Percentiles rank a stretch among this genome's conserved stretches.
phyloP scores from a whole-genome alignment of 257 asterid species.

The Fraxinus anomala region DNA sequence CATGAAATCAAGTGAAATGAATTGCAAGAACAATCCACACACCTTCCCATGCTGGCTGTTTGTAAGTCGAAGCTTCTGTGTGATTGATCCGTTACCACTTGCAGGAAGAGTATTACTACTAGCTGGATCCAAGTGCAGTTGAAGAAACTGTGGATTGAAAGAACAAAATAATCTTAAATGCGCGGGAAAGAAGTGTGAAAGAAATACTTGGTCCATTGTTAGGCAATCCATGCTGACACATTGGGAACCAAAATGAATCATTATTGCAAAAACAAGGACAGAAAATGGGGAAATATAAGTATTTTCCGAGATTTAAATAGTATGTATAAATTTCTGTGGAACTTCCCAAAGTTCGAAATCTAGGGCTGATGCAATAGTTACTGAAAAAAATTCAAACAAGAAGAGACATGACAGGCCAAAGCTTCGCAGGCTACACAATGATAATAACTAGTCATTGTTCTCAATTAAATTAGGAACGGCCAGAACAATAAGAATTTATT shows the following conservation, averaged over 20 bases:
- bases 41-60: slow-evolving; percentile 98
- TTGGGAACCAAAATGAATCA: background rate
- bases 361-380: background rate
- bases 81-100: slow-evolving; percentile 63
- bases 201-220: slow-evolving; percentile 9
- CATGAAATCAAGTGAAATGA: background rate
- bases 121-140: slow-evolving; percentile 94
- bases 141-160: slow-evolving; percentile 76
- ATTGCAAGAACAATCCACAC: slow-evolving; percentile 18
- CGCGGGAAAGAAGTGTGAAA: background rate
- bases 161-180: slow-evolving; percentile 14
- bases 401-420: background rate
- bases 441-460: background rate
- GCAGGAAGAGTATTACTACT: slow-evolving; percentile 79
- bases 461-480: background rate
- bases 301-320: background rate
- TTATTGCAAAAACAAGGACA: background rate
- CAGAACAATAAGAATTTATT: background rate
- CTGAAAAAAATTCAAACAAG: background rate
- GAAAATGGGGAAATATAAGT: background rate
- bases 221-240: slow-evolving; percentile 9
- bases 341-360: background rate
- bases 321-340: background rate
- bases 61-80: slow-evolving; percentile 75
- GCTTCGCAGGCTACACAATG: background rate